Percentiles rank a stretch among this genome's conserved stretches.
phyloP scores from a whole-genome alignment of 129 eudicot species.

The Tanacetum coccineum region DNA sequence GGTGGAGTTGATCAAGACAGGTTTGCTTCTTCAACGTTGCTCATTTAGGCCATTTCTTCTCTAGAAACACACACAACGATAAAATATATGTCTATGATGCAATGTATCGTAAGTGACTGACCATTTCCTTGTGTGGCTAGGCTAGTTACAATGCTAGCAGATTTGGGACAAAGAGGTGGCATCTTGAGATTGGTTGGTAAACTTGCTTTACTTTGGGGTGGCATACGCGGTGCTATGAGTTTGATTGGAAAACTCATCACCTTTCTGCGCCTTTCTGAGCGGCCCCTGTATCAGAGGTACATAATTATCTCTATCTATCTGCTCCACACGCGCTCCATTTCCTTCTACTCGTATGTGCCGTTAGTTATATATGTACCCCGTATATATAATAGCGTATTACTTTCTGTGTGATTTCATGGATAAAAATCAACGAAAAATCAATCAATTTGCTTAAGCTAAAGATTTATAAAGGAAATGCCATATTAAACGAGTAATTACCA shows the following conservation, averaged over 20 bases:
- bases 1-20: conserved; percentile 92
- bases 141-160: conserved; percentile 81
- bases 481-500: too few relatives aligned
- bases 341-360: neutral
- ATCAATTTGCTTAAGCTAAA: too few relatives aligned
- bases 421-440: too few relatives aligned
- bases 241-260: conserved; percentile 76
- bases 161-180: conserved; percentile 91
- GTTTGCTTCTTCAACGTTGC: conserved; percentile 30
- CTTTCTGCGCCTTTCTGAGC: conserved; percentile 68
- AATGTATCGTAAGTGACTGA: conserved; percentile 12
- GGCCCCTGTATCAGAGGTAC: conserved; percentile 82
- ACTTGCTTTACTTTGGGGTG: conserved; percentile 95
- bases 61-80: neutral
- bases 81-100: neutral
- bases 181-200: conserved; percentile 70
- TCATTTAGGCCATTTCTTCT: neutral
- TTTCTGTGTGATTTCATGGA: conserved; percentile 1
- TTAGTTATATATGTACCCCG: neutral
- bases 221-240: conserved; percentile 96
- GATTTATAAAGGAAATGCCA: too few relatives aligned
- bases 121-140: conserved; percentile 38
- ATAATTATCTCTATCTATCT: neutral
- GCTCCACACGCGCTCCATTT: neutral
- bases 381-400: neutral